These are phyloP conservation scores for Solanum rostratum DNA, from an alignment of 257 asterid genomes.

Conservation along the genomic window DNA sequence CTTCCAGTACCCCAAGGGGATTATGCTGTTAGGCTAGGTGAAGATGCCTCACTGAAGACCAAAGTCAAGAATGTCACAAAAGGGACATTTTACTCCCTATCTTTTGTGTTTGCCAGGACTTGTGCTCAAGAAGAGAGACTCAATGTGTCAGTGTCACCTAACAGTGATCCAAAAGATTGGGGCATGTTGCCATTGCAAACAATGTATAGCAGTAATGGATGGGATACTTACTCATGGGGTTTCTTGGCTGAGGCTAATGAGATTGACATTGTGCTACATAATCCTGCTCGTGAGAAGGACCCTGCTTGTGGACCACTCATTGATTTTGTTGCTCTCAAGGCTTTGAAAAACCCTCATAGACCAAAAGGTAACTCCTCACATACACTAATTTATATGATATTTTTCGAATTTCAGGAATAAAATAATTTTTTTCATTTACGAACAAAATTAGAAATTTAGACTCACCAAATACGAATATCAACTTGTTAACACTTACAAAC, in stretches of 20 bases:
- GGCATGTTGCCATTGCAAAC: conserved; percentile 13
- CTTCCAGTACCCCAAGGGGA: conserved; percentile 13
- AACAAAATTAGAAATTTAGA: neutral
- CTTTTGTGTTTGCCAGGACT: conserved; percentile 10
- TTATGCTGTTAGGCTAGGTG: conserved; percentile 18
- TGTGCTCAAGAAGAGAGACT: conserved; percentile 15
- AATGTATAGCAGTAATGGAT: conserved; percentile 14
- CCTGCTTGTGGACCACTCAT: conserved; percentile 18
- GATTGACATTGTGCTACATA: conserved; percentile 2
- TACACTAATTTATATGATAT: neutral
- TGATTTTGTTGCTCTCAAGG: conserved; percentile 18
- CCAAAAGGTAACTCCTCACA: conserved; percentile 1
- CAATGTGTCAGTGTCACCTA: conserved; percentile 10
- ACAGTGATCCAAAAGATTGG: conserved; percentile 1
- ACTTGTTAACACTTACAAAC: neutral
- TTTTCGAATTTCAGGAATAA: neutral
- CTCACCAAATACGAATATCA: neutral
- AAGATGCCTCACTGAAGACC: conserved; percentile 5
- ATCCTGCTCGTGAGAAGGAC: conserved; percentile 11
- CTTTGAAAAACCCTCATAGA: neutral
- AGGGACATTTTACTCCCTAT: conserved; percentile 4
- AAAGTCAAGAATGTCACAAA: neutral
- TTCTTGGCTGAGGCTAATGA: conserved; percentile 10
- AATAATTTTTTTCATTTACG: neutral
- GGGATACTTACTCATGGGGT: conserved; percentile 21